Conservation (phyloP, 352 stramenopile genomes). For the Phytophthora multivora region DNA sequence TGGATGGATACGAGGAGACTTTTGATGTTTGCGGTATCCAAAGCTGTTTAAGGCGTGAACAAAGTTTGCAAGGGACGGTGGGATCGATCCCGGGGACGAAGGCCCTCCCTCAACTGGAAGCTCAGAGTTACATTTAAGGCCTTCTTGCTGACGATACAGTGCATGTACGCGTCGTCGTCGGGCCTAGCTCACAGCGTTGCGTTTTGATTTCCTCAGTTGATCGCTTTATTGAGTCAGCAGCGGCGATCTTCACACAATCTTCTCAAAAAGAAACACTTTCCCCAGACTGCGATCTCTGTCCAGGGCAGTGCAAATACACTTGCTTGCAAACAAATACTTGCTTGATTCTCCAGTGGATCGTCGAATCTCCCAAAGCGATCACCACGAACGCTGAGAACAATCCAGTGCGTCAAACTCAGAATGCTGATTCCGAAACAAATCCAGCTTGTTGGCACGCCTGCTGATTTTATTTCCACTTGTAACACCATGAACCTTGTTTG, state of each 20-base stretch:
- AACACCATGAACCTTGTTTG: not conserved
- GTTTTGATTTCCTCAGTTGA: not conserved
- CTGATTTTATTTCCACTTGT: constrained; percentile 14
- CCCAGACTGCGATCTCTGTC: not conserved
- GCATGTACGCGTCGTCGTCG: too few species aligned
- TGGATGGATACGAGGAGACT: too few species aligned
- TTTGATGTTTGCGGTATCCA: too few species aligned
- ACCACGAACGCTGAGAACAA: not conserved
- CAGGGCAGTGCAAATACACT: not conserved
- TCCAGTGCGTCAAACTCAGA: constrained; percentile 16
- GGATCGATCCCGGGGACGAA: too few species aligned
- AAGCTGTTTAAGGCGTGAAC: too few species aligned
- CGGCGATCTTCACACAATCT: not conserved
- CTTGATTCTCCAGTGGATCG: not conserved
- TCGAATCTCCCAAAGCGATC: not conserved
- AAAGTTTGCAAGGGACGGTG: too few species aligned
- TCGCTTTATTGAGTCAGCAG: not conserved
- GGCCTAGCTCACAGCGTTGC: too few species aligned
- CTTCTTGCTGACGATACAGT: too few species aligned
- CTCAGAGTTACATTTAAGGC: too few species aligned
- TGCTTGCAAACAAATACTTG: not conserved
- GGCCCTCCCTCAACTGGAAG: too few species aligned
- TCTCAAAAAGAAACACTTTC: not conserved
- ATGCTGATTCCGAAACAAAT: constrained; percentile 6
- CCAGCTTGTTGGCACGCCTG: not conserved